Evolutionary conservation across 2,329 filamentous ascomycete genomes (phyloP).

Genomic region (Pyrenochaeta sp.): DNA sequence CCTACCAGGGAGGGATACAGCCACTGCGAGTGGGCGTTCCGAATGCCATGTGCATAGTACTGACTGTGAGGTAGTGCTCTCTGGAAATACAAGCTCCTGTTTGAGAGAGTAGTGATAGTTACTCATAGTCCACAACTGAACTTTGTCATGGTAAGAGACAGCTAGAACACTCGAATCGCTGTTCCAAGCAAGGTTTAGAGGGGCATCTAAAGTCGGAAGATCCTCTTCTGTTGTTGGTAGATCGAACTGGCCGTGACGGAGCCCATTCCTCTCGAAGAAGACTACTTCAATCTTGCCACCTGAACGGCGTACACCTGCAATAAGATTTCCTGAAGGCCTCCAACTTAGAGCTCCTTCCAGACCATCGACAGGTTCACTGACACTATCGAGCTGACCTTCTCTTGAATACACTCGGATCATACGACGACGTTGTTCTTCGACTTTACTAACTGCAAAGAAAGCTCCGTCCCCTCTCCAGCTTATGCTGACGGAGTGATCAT

Average conservation of each 20-base stretch:
- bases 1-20: constrained; percentile 54
- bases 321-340: constrained; percentile 88
- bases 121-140: constrained; percentile 96
- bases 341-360: constrained; percentile 89
- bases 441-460: constrained; percentile 83
- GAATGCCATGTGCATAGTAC: constrained; percentile 73
- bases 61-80: constrained; percentile 15
- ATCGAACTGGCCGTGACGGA: constrained; percentile 94
- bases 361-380: constrained; percentile 92
- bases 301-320: constrained; percentile 83
- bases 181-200: constrained; percentile 83
- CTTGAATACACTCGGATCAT: constrained; percentile 89
- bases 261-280: constrained; percentile 97
- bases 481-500: constrained; percentile 75
- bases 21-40: constrained; percentile 78
- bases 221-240: constrained; percentile 71
- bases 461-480: constrained; percentile 96
- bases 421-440: constrained; percentile 73
- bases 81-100: constrained; percentile 70
- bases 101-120: constrained; percentile 99
- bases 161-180: constrained; percentile 89
- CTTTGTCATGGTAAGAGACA: constrained; percentile 72
- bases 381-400: constrained; percentile 88
- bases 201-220: constrained; percentile 60
- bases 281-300: constrained; percentile 77